Conservation (phyloP, 176 grass and related monocot species). For the Themeda triandra region DNA sequence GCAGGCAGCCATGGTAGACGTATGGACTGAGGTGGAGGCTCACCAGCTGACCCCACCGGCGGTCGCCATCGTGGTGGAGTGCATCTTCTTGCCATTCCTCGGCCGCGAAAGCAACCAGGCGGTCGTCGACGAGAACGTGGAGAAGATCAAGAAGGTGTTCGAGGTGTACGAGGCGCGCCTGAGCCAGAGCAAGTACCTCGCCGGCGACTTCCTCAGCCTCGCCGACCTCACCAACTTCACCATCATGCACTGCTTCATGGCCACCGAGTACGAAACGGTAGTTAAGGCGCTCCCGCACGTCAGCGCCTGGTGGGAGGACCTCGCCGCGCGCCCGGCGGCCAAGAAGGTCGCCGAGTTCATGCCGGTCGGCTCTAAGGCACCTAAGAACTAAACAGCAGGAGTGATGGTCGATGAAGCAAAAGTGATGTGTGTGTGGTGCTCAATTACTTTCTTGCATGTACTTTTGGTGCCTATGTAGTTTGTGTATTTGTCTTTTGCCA, state of each 20-base stretch:
- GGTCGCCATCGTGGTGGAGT: background rate
- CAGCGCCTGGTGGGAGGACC: conserved; percentile 45
- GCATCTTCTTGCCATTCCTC: background rate
- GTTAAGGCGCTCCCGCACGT: conserved; percentile 29
- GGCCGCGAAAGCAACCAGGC: conserved; percentile 34
- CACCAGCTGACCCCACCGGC: background rate
- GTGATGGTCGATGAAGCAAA: background rate
- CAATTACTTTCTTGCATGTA: no score
- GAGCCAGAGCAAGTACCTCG: conserved; percentile 11
- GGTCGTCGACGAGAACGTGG: conserved; percentile 18
- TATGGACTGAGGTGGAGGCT: conserved; percentile 36
- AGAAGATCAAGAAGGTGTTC: conserved; percentile 26
- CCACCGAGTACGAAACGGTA: conserved; percentile 1
- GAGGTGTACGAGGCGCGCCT: conserved; percentile 45
- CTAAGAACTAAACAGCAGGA: background rate
- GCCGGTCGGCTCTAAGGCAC: background rate
- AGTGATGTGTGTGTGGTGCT: no score
- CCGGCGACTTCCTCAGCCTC: conserved; percentile 34
- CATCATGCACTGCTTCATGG: conserved; percentile 30
- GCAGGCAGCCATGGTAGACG: conserved; percentile 9
- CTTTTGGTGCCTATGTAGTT: no score
- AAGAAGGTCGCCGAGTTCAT: conserved; percentile 20
- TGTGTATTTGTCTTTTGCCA: no score
- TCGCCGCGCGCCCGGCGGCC: conserved; percentile 24
- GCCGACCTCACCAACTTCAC: conserved; percentile 59